These are phyloP conservation scores for Edaphochlamys debaryana DNA, from an alignment of 139 green algal genomes.

Conservation along the genomic window DNA sequence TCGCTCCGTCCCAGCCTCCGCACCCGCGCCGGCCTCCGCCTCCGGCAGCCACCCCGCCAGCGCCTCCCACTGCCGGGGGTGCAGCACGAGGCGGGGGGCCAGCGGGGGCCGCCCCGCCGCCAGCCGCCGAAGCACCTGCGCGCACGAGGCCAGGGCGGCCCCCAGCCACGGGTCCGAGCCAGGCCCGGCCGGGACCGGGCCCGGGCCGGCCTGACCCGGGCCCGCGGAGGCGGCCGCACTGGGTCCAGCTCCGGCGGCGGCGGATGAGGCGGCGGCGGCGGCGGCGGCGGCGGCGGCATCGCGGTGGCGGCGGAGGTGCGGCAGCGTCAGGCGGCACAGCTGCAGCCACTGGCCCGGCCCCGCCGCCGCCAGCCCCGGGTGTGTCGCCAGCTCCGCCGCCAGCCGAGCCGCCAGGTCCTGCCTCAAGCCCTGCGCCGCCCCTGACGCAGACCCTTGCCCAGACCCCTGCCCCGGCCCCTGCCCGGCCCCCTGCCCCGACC, in stretches of 20 bases:
- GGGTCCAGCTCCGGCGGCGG: neutral
- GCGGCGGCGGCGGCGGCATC: neutral
- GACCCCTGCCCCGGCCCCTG: too few relatives aligned
- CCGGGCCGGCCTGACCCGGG: neutral
- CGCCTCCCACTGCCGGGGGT: constrained; percentile 6
- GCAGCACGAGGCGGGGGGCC: constrained; percentile 20
- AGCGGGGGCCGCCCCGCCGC: neutral
- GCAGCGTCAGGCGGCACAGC: neutral
- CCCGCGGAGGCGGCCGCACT: neutral
- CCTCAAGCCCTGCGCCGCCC: neutral
- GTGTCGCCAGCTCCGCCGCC: neutral
- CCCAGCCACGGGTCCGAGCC: neutral
- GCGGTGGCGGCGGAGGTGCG: neutral
- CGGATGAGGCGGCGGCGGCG: neutral
- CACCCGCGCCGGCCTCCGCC: neutral
- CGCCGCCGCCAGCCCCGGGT: neutral
- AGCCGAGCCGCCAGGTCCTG: neutral
- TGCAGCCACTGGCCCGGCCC: constrained; percentile 13
- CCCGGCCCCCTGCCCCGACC: too few relatives aligned
- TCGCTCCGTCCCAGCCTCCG: neutral
- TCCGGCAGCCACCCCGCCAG: neutral
- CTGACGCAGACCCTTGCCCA: neutral
- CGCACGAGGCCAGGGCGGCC: neutral
- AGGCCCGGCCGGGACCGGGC: neutral
- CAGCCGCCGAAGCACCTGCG: neutral